phyloP scores from a whole-genome alignment of 352 stramenopile species.

The Phytophthora sojae region DNA sequence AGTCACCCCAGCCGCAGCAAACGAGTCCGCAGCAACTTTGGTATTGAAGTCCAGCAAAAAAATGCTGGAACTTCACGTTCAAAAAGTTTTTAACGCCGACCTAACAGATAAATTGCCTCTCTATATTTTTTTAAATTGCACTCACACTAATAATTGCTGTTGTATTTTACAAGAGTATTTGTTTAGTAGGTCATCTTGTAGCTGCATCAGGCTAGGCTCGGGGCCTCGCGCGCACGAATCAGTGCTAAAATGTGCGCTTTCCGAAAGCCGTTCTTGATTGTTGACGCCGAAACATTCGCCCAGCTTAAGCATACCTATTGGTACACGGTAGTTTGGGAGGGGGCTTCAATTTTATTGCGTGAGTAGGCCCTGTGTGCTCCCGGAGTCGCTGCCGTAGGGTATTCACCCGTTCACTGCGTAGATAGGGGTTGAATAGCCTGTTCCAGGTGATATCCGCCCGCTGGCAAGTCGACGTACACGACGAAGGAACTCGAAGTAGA shows the following conservation, averaged over 20 bases:
- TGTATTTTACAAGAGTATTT: too few species aligned
- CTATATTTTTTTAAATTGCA: too few species aligned
- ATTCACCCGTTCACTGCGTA: neutral
- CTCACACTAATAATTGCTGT: too few species aligned
- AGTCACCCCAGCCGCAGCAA: too few species aligned
- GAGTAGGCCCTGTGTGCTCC: neutral
- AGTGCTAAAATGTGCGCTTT: neutral
- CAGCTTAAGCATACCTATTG: neutral
- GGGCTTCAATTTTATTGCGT: neutral
- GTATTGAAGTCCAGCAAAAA: too few species aligned
- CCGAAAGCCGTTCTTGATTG: neutral
- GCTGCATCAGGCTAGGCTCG: neutral
- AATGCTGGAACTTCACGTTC: too few species aligned
- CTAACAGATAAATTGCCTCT: too few species aligned
- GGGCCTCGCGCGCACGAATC: neutral
- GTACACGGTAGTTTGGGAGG: neutral
- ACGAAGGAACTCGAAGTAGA: neutral
- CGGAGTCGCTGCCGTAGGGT: neutral
- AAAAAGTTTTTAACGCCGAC: too few species aligned
- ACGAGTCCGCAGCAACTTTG: too few species aligned
- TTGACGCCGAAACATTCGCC: neutral
- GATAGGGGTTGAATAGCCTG: neutral
- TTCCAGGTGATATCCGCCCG: neutral
- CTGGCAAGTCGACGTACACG: neutral
- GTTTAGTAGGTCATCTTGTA: too few species aligned